Base-by-base conservation (phyloP, 441 rosid species). In the Omphalea diandra region DNA sequence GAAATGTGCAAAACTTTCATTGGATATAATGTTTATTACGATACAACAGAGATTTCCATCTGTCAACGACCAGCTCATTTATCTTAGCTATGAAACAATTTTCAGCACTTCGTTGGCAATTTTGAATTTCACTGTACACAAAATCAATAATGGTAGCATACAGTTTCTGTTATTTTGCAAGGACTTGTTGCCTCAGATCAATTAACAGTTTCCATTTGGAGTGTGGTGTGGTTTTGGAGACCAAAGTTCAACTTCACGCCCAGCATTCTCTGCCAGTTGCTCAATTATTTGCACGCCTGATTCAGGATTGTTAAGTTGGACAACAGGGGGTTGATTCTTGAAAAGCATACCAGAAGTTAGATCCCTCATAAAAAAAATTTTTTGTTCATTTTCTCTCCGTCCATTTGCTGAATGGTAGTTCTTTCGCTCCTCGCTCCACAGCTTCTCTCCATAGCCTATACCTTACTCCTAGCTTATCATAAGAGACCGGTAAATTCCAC, bases 401-500 rank as follows among this genome's bases (percentile, higher is more conserved):
- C 49, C 83, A 83, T 67, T 77, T 71, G 68, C 78, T 74, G 82
- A 85, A 91, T 2, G 98, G 96, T 68, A 84, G 73, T 74, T 78
- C 85, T 75, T 85, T 85, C 54, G 74, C 86, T 47, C 97, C 98
- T 50, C 76, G 69, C 33, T 91, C 94, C 57, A 90, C 85, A 0
- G 90, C 92, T 18, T 86, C 83, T 73, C 98, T 87, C 97, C 98
- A 91, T 60, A 81, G 64, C 80, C 97, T 84, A 80, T 91, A 94
- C 68, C 97, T 86, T 71, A 91, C 97, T 77, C 98, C 98, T 5
- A 94, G 86, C 79, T 94, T 94, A 63, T 91, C 99, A 22, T 91
- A 90, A 9, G 90, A 74, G 69, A 94, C 98, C 0, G 98, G 97
- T 71, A 68, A 83, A 68, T 94, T 94, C 97, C 97, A 94, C 40